These are phyloP conservation scores for Alternaria novae-zelandiae DNA, from an alignment of 2,329 filamentous ascomycete genomes.

Conservation along the genomic window DNA sequence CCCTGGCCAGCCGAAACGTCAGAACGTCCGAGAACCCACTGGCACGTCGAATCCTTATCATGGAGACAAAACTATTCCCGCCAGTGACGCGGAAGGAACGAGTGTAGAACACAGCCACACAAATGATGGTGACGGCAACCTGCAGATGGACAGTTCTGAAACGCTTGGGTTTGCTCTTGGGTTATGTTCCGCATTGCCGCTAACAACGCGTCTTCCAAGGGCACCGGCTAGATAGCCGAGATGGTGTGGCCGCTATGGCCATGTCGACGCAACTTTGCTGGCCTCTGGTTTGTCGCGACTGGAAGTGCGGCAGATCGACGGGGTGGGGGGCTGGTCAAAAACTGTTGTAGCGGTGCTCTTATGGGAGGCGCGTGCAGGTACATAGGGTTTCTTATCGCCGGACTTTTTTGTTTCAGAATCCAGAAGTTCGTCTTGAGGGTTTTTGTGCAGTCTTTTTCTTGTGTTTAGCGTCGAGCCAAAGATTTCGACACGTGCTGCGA, in stretches of 20 bases:
- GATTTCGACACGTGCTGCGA: neutral
- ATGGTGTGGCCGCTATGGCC: constrained; percentile 18
- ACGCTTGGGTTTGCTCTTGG: neutral
- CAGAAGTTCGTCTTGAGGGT: neutral
- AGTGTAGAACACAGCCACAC: neutral
- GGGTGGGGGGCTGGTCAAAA: constrained; percentile 4
- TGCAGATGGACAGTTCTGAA: constrained; percentile 1
- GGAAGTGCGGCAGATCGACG: constrained; percentile 17
- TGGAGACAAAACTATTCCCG: neutral
- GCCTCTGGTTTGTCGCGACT: constrained; percentile 9
- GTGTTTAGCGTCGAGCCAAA: neutral
- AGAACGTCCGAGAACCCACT: neutral
- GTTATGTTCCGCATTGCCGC: constrained; percentile 1
- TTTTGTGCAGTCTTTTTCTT: neutral
- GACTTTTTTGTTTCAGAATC: neutral
- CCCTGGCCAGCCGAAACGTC: neutral
- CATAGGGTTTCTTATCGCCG: constrained; percentile 10
- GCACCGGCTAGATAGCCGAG: constrained; percentile 17
- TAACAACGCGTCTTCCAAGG: neutral
- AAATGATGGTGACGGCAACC: neutral
- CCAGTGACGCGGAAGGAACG: neutral
- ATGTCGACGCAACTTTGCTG: neutral
- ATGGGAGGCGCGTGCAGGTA: constrained; percentile 5
- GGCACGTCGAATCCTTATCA: neutral
- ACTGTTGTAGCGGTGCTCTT: constrained; percentile 1